Base-by-base conservation (phyloP, 768 basidiomycete genomes). In the Calocybe gangraenosa region DNA sequence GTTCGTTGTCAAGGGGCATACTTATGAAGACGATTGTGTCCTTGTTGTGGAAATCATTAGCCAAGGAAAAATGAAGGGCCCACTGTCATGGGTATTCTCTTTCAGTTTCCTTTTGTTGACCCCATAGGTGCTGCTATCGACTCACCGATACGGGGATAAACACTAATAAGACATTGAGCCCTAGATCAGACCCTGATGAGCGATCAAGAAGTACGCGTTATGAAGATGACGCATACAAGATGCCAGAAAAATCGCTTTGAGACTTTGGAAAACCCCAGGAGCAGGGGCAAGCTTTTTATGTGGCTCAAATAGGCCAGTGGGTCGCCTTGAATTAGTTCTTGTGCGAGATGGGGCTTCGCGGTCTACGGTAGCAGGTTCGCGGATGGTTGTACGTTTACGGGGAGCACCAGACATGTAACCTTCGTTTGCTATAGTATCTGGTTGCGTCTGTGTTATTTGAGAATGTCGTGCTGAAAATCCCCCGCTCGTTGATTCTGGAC, bases 21-120 rank as follows among this genome's bases (percentile, higher is more conserved):
- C 89, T 83, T 48, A 89, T 70, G 48, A 90, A 90, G 48, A 88
- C 65, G 11, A 88, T 63, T 6, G 81, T 87, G 55, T 87, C 62
- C 48, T 66, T 64, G 37, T 64, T 71, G 23, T 43, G 49, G 40
- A 58, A 50, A 2, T 60, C 55, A 20, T 54, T 46, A 1, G 73
- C 69, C 21, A 79, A 48, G 0, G 74, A 73, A 39, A 85, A 89
- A 62, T 88, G 68, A 2, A 89, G 66, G 2, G 74, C 83, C 87
- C 87, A 89, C 87, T 89, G 51, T 14, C 25, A 28, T 28, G 25
- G 5, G 25, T n/a, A n/a, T n/a, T n/a, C n/a, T 11, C 25, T 6
- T 28, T 28, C 6, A 28, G 25, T 11, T 28, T 5, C 6, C 25
- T 6, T 11, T 11, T 11, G 5, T 28, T 11, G 11, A 28, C 25